A percentile compares a stretch with the other conserved stretches of the same genome.
Conservation (phyloP, 2,329 filamentous ascomycete species). For the Hymenotorrendiella dingleyae region DNA sequence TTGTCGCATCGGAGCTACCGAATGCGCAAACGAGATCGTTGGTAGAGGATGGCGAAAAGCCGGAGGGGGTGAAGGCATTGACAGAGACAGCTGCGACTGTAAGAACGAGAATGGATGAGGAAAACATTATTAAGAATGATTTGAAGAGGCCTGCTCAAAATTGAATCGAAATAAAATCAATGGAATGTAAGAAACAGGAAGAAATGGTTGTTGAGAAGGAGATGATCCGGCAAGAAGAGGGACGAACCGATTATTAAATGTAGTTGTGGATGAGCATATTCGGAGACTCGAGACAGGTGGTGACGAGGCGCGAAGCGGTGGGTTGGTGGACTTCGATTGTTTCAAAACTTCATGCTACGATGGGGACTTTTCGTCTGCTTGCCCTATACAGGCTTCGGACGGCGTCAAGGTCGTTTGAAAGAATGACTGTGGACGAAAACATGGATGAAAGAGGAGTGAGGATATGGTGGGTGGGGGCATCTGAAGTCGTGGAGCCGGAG, state of each 20-base stretch:
- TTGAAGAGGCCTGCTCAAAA: conserved; percentile 1
- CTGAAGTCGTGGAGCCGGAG: too few relatives aligned
- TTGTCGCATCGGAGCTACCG: conserved; percentile 18
- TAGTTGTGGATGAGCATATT: neutral
- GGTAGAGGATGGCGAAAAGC: conserved; percentile 22
- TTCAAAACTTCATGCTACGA: neutral
- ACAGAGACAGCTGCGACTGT: conserved; percentile 22
- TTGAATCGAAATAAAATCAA: neutral
- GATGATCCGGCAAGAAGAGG: neutral
- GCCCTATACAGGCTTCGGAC: neutral
- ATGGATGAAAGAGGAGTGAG: too few relatives aligned
- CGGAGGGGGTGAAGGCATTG: conserved; percentile 24
- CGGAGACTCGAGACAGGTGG: neutral
- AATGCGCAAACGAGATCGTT: conserved; percentile 23
- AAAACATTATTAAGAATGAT: conserved; percentile 17
- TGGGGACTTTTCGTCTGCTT: neutral
- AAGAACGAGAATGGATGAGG: conserved; percentile 16
- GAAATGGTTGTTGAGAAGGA: neutral
- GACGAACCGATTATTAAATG: too few relatives aligned
- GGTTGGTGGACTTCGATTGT: neutral
- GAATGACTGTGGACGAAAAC: too few relatives aligned
- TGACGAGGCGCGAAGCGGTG: neutral
- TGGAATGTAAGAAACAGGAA: neutral
- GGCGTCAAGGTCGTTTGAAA: neutral
- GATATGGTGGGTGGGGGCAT: too few relatives aligned